Conservation (phyloP, 1,284 basidiomycete species). For the Vanrija humicola region DNA sequence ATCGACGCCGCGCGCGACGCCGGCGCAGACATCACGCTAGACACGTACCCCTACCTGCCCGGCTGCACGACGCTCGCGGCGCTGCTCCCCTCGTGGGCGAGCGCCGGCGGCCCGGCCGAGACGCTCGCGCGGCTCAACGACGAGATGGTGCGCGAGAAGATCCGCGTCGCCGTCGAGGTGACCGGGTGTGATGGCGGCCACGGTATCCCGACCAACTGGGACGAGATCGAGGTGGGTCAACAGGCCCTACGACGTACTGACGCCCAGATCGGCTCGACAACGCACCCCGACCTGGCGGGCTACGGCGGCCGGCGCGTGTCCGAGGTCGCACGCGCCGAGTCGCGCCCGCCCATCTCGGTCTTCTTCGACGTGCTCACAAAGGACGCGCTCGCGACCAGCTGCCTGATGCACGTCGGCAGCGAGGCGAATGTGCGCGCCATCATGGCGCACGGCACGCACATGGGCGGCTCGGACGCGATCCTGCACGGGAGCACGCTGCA, state of each 20-base stretch:
- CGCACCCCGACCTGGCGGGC: constrained; percentile 20
- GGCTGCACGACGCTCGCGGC: constrained; percentile 45
- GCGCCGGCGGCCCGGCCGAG: constrained; percentile 35
- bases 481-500: constrained; percentile 36
- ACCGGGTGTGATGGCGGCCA: constrained; percentile 47
- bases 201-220: constrained; percentile 44
- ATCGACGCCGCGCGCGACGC: constrained; percentile 27
- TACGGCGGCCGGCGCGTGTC: constrained; percentile 26
- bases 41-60: constrained; percentile 47
- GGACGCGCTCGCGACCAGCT: constrained; percentile 39
- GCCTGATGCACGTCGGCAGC: constrained; percentile 45
- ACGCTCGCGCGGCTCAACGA: constrained; percentile 36
- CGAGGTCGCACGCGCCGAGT: constrained; percentile 17
- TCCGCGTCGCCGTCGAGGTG: constrained; percentile 38
- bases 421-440: constrained; percentile 46
- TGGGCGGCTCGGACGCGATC: constrained; percentile 41
- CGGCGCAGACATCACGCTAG: constrained; percentile 39
- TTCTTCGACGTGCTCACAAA: constrained; percentile 39
- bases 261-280: constrained; percentile 9
- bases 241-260: no score
- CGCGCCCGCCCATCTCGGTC: constrained; percentile 26
- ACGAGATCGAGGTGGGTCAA: constrained; percentile 36
- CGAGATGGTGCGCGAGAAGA: constrained; percentile 27
- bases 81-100: constrained; percentile 42
- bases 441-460: constrained; percentile 40